Percentiles rank a stretch among this genome's conserved stretches.
Conservation (phyloP, 164 flowering plant genomes). For the Warburgia ugandensis region DNA sequence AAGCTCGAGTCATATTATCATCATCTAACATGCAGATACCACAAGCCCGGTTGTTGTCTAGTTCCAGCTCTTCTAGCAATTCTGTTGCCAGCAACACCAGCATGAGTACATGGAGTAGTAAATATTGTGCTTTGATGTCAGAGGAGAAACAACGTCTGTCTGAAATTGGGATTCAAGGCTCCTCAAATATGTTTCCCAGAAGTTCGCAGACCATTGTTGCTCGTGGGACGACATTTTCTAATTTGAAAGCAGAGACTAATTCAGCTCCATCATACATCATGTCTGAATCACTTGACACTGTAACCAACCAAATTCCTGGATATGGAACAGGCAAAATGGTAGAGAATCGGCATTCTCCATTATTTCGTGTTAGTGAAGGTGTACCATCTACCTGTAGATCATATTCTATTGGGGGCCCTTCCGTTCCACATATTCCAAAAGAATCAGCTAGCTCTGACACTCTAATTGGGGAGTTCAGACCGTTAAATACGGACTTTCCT, state of each 20-base stretch:
- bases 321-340: conserved; percentile 10
- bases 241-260: conserved; percentile 15
- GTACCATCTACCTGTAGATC: not conserved
- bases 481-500: conserved; percentile 9
- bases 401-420: conserved; percentile 1
- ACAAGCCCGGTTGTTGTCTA: conserved; percentile 11
- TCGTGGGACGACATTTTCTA: conserved; percentile 9
- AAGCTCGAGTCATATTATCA: conserved; percentile 18
- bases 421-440: conserved; percentile 14
- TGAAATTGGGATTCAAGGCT: conserved; percentile 14
- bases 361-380: conserved; percentile 10
- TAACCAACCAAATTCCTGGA: conserved; percentile 2
- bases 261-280: conserved; percentile 9
- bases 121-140: conserved; percentile 29
- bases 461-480: conserved; percentile 16
- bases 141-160: conserved; percentile 26
- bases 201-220: conserved; percentile 6
- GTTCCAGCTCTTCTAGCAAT: conserved; percentile 9
- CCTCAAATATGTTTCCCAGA: conserved; percentile 12
- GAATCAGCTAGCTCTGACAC: conserved; percentile 11
- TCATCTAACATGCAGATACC: conserved; percentile 17
- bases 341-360: conserved; percentile 10
- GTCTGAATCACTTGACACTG: conserved; percentile 5
- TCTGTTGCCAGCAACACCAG: conserved; percentile 16
- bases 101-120: conserved; percentile 24